phyloP scores from a whole-genome alignment of 2,329 filamentous ascomycete species.

The Penicillium sp. region DNA sequence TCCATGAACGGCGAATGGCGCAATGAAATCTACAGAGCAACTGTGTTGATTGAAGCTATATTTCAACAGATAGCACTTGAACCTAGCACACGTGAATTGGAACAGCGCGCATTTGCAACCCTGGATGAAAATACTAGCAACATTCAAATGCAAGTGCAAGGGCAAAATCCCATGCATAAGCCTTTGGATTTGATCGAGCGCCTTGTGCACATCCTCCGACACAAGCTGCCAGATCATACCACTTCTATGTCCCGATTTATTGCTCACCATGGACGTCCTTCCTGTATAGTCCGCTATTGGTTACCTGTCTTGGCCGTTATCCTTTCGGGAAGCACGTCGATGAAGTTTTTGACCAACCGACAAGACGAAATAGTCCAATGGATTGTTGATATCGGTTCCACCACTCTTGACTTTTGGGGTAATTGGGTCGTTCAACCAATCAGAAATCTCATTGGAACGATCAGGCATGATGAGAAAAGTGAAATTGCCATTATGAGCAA shows the following conservation, averaged over 20 bases:
- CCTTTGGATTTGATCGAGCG: constrained; percentile 39
- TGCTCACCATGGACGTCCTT: constrained; percentile 70
- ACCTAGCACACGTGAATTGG: constrained; percentile 53
- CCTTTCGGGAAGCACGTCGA: constrained; percentile 81
- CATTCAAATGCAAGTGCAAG: constrained; percentile 31
- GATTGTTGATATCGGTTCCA: constrained; percentile 75
- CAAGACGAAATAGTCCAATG: constrained; percentile 76
- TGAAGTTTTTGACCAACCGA: constrained; percentile 72
- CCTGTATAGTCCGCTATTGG: constrained; percentile 80
- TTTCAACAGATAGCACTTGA: constrained; percentile 69
- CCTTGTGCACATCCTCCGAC: constrained; percentile 60
- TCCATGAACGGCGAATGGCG: constrained; percentile 60
- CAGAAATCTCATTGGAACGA: constrained; percentile 81
- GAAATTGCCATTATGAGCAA: constrained; percentile 97
- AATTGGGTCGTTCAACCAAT: constrained; percentile 94
- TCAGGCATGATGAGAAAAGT: constrained; percentile 86
- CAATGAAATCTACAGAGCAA: constrained; percentile 72
- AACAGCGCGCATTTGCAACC: constrained; percentile 55
- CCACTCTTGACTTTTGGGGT: constrained; percentile 83
- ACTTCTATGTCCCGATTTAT: constrained; percentile 57
- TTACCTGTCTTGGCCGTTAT: constrained; percentile 69
- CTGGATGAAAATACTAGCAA: constrained; percentile 61
- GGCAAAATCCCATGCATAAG: constrained; percentile 37
- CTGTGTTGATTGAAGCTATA: constrained; percentile 82
- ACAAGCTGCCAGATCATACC: constrained; percentile 67